Evolutionary conservation across 331 rosid genomes (phyloP), one percentile per base, ranked within the genome.

Genomic region (Quercus tomentella): DNA sequence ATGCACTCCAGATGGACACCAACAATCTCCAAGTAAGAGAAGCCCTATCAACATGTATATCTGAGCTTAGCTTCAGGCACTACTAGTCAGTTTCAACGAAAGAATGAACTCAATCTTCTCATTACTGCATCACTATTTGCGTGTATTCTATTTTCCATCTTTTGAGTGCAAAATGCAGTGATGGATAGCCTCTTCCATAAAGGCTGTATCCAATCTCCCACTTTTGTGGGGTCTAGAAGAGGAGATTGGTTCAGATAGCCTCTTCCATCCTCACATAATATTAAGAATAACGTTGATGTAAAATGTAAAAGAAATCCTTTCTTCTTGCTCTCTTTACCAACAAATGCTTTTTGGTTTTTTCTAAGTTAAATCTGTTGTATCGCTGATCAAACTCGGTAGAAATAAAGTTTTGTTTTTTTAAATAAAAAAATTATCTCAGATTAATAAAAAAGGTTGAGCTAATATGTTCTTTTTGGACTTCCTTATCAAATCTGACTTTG

Each of bases 1-100:
- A 95, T 79, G 95, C 91, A 16, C 90, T 95, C 41, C 30, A 82
- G 79, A 87, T 95, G 92, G 91, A 90, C 82, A 84, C 94, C 12
- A 84, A 81, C 81, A 93, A 93, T 83, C 79, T 81, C 70, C 94
- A 90, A 87, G 87, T 84, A 30, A 91, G 90, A 82, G 89, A 93
- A 22, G 97, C 98, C 80, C 81, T 93, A 70, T 85, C 93, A 55
- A 79, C 92, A 5, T 91, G 99, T 70, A 57, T 88, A 56, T 81
- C 91, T 21, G 97, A 94, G 87, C 92, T 95, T 77, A 86, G 83
- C 18, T 87, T 78, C 63, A 75, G 89, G 71, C 78, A 77, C 72
- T 82, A 77, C 43, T 91, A 93, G 63, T 49, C 80, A 60, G 49
- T 66, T 72, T 28, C 63, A 55, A 66, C 60, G 56, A 77, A 82